Base-by-base conservation (phyloP, 1,284 basidiomycete genomes). In the Somion occarium region DNA sequence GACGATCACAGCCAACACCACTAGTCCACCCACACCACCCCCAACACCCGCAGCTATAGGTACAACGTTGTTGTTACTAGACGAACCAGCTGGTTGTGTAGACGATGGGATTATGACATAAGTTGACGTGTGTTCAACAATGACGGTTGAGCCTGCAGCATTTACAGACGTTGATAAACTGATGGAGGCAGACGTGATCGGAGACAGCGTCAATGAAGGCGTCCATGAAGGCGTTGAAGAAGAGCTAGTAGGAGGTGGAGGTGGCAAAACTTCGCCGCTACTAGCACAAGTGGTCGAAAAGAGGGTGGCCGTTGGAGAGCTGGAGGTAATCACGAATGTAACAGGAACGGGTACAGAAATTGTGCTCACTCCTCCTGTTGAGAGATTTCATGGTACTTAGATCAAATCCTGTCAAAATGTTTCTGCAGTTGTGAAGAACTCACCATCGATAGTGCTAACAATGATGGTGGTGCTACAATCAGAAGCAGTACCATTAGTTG, bases 21-120 rank as follows among this genome's bases (percentile, higher is more conserved):
- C 73, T 9, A 81, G 62, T 15, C 72, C 76, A 48, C 73, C 67
- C 47, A 81, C 71, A 5, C 80, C 80, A 4, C 78, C 80, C 0
- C 79, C 61, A 18, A 71, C 73, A 20, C 80, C 79, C 41, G 80
- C 80, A 15, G 78, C 64, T 53, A 82, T 80, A 3, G 79, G 68
- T 1, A 66, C 74, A 12, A 75, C 54, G 38, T 56, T 51, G 2
- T 53, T 51, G 11, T 52, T 71, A 65, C 13, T 62, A 61, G 2
- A 68, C 58, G 30, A 62, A 2, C 44, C 25, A 19, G 51, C 50
- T 46, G 61, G 53, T 39, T 57, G 58, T n/a, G 51, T 46, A 2
- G 50, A 46, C 3, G 55, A 38, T 0, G 56, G 44, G 1, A 55
- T 49, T 5, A 47, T 45, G 9, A 56, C 39, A 1, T 45, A 49